phyloP scores from a whole-genome alignment of 2,329 filamentous ascomycete species.

The Penicillium capsulatum region DNA sequence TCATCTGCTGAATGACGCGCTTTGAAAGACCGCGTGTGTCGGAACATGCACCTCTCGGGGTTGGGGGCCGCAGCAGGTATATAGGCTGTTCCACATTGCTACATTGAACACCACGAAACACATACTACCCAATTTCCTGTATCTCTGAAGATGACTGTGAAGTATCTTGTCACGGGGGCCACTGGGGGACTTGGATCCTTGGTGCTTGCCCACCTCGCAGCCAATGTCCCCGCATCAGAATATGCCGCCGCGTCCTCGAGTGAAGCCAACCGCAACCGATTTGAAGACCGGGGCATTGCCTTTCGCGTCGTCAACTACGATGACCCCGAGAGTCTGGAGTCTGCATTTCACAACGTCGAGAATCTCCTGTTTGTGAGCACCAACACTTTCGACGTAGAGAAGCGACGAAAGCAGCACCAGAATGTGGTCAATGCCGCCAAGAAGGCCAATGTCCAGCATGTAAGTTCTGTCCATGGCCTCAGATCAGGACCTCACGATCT shows the following conservation, averaged over 20 bases:
- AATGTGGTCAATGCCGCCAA: conserved; percentile 54
- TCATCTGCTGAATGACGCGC: no score
- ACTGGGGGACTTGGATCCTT: conserved; percentile 37
- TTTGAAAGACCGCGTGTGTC: no score
- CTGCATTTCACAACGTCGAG: conserved; percentile 50
- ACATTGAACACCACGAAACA: no score
- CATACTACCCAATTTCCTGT: no score
- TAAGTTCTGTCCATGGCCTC: conserved; percentile 25
- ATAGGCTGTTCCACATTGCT: no score
- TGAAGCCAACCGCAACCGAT: conserved; percentile 38
- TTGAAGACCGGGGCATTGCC: conserved; percentile 44
- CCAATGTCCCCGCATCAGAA: conserved; percentile 39
- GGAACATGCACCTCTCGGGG: no score
- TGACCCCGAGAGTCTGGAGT: conserved; percentile 43
- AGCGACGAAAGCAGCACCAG: conserved; percentile 45
- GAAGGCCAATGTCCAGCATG: conserved; percentile 49
- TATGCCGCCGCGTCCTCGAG: conserved; percentile 50
- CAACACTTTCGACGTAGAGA: conserved; percentile 48
- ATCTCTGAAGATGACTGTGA: conserved; percentile 27
- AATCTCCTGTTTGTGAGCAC: conserved; percentile 57
- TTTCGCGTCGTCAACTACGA: conserved; percentile 54
- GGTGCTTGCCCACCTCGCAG: conserved; percentile 32
- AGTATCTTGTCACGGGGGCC: conserved; percentile 39
- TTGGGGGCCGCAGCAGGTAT: no score
- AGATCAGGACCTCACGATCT: conserved; percentile 46